These are phyloP conservation scores for Mortierella hygrophila DNA, from an alignment of 192 early-diverging fungal genomes.

Conservation along the genomic window DNA sequence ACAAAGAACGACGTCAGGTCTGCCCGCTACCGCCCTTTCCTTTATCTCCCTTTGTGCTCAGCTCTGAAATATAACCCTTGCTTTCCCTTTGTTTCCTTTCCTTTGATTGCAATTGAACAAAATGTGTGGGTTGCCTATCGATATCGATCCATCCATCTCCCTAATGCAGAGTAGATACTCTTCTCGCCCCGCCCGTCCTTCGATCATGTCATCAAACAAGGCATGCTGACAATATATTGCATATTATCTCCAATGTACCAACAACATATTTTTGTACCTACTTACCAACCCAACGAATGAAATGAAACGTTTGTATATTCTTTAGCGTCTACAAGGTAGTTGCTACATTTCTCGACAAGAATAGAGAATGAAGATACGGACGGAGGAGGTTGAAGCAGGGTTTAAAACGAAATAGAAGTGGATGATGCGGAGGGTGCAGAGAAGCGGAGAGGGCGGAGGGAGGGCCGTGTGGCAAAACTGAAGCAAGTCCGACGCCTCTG, in stretches of 20 bases:
- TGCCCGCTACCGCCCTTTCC: background rate
- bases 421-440: background rate
- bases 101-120: background rate
- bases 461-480: background rate
- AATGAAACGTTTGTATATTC: too few relatives aligned
- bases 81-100: background rate
- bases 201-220: constrained; percentile 3
- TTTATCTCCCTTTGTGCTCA: background rate
- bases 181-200: background rate
- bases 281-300: too few relatives aligned
- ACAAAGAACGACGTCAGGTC: background rate
- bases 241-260: background rate
- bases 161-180: background rate
- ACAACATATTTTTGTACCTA: background rate
- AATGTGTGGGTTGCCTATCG: too few relatives aligned
- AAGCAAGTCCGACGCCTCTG: background rate
- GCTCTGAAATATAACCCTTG: background rate
- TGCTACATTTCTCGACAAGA: too few relatives aligned
- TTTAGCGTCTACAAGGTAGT: too few relatives aligned
- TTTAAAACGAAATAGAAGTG: too few relatives aligned
- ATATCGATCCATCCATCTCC: background rate
- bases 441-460: background rate
- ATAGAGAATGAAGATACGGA: too few relatives aligned
- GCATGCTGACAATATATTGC: constrained; percentile 1
- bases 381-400: too few relatives aligned